Evolutionary conservation across 169 alveolate species (phyloP).

Genomic region (Toxoplasma gondii): DNA sequence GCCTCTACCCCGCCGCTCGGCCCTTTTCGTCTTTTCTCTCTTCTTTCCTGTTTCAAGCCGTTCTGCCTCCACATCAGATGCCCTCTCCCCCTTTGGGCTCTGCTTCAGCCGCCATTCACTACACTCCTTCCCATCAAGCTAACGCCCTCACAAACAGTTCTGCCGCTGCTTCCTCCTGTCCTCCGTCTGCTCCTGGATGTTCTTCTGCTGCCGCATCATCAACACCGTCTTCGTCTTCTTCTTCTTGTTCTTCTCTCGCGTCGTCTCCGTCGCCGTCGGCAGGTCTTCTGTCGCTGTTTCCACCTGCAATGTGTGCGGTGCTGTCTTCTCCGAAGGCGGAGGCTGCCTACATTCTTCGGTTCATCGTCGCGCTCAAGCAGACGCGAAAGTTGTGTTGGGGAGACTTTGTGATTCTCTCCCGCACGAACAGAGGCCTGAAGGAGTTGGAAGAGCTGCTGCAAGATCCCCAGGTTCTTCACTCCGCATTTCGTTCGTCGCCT

Average conservation of each 20-base stretch:
- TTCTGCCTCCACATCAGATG: background rate
- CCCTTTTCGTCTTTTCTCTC: background rate
- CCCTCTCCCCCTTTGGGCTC: background rate
- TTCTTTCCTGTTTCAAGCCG: background rate
- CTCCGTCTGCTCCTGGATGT: background rate
- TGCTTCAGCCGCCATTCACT: background rate
- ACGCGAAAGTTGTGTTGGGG: constrained; percentile 75
- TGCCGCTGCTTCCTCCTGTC: background rate
- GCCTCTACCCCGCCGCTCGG: background rate
- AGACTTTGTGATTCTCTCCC: constrained; percentile 81
- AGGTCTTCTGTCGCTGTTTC: background rate
- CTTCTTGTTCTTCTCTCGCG: background rate
- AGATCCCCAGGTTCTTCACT: constrained; percentile 67
- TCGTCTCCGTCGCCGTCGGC: background rate
- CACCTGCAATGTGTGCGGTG: constrained; percentile 42
- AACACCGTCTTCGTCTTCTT: background rate
- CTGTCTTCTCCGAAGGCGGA: constrained; percentile 59
- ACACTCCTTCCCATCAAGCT: background rate
- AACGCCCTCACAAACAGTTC: background rate
- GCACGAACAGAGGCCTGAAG: constrained; percentile 75
- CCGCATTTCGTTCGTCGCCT: background rate
- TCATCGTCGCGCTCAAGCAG: constrained; percentile 65
- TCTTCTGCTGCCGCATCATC: background rate
- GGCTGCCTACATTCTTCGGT: constrained; percentile 75
- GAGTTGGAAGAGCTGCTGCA: constrained; percentile 70